Evolutionary conservation across 805 yeast species (phyloP), one percentile per base, ranked within the genome.

Genomic region (Cyberlindnera petersonii): DNA sequence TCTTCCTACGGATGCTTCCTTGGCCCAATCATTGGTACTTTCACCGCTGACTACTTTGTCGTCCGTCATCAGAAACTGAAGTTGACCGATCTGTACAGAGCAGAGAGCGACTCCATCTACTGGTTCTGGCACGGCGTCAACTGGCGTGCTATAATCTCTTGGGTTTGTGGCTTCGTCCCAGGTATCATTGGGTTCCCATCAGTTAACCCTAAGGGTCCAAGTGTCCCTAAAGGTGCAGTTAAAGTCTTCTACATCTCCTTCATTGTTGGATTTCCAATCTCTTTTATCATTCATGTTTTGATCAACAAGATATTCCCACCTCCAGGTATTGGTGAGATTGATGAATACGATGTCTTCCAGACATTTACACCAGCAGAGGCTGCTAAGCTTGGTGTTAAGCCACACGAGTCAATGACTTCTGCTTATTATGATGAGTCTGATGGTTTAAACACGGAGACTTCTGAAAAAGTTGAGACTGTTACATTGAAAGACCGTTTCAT

Each of bases 51-150:
- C 59, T 67, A 40, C 45, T 65, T 30, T 38, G 53, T 44, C 40
- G 60, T 70, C 9, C 59, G 77, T 49, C 54, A 60, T 19, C 53
- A 63, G 39, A 58, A 63, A 38, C 36, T 73, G 37, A 61, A 65
- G 43, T 50, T 74, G 21, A 50, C 62, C 5, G 71, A 74, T 40
- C 51, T 71, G 33, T 75, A 62, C 54, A 56, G 60, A 15, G 52
- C 50, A 15, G 42, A 52, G 22, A 35, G 53, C 3, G 44, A 52
- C 7, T 68, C 70, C 7, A 59, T 58, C 22, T 75, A 71, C 50
- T 71, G 67, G 63, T 67, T 67, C 52, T 55, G 53, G 43, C 44
- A 56, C 23, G 79, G 78, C 9, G 33, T 65, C 45, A 70, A 74
- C 51, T 65, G 66, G 64, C 60, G 71, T 47, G 64, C 67, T 13